Base-by-base conservation (phyloP, 257 asterid species). In the Penstemon davidsonii region DNA sequence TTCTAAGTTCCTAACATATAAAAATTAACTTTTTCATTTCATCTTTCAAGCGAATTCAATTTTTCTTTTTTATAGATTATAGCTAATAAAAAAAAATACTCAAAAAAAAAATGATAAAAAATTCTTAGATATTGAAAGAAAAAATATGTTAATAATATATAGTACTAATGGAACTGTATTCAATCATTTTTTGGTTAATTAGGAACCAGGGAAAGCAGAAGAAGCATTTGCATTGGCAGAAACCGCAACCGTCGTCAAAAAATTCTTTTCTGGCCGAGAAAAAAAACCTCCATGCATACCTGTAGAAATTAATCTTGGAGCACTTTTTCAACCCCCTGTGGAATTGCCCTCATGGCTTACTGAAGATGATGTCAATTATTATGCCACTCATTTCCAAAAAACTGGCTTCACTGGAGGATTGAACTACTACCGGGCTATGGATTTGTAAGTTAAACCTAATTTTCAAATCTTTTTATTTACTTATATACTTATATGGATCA, bases 351-450 rank as follows among this genome's bases (percentile, higher is more conserved):
- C 80, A 2, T 85, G 88, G 86, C 81, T 85, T 6, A 69, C 86
- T 5, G 62, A 81, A 46, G 78, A 73, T 46, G 88, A 81, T 1
- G 5, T 85, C 15, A 62, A 79, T 47, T 81, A 83, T 38, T 85
- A 74, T 4, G 71, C 83, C 3, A 37, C 65, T 50, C 79, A 78
- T 36, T 85, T 71, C 68, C 57, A 81, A 46, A 67, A 70, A 60
- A 55, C 80, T 0, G 86, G 88, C 70, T 85, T 83, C 72, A 85
- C 86, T 1, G 85, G 88, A 2, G 86, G 76, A 15, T 41, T 85
- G 62, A 85, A 85, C 80, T 85, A 82, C 80, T 85, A 82, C 41
- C 74, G 91, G 0, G 83, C 86, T 19, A 51, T 76, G 75, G 85
- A 79, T 45, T 54, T 82, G 87, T 82, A 78, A 19, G 69, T 60